Base-by-base conservation (phyloP, 495 filamentous ascomycete genomes). In the Clohesyomyces aquaticus region DNA sequence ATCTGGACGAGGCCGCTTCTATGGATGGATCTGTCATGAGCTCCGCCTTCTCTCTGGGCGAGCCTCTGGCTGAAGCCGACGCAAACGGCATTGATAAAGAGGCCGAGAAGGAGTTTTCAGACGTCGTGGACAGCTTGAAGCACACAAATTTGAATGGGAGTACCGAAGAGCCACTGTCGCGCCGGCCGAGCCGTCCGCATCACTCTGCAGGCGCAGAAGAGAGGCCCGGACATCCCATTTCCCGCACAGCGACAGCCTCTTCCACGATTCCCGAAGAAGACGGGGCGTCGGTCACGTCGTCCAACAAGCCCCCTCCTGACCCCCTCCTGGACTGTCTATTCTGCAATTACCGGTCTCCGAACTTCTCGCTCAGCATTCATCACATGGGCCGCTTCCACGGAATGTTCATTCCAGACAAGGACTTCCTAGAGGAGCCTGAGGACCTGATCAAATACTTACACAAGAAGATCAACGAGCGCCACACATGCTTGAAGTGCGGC, bases 361-460 rank as follows among this genome's bases (percentile, higher is more conserved):
- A 83, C 12, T 73, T 92, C 22, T 73, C 83, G 12, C 78, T 91
- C 18, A 96, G 93, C 71, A 80, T 90, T 28, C 75, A 82, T 25
- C 94, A 99, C 68, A 99, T 99, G 94, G 84, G 85, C 72, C 89
- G 90, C 64, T 86, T 85, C 61, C 94, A 99, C 72, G 91, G 93
- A 77, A 88, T 98, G 86, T 99, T 98, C 75, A 88, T 99, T 67
- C 94, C 94, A 0, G 94, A 99, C 70, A 84, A 84, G 68, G 72
- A 85, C 16, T 99, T 89, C 65, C 78, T 99, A 3, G 83, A 88
- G 10, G 82, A 99, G 65, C 72, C 92, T 16, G 87, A 93, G 32
- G 92, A 92, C 21, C 80, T 99, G 22, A 76, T 98, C 54, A 77
- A 80, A n/a, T 90, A 89, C 66, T 79, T 93, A 16, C 78, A 86